phyloP scores from a whole-genome alignment of 1,284 basidiomycete species.

The Ganoderma boninense region DNA sequence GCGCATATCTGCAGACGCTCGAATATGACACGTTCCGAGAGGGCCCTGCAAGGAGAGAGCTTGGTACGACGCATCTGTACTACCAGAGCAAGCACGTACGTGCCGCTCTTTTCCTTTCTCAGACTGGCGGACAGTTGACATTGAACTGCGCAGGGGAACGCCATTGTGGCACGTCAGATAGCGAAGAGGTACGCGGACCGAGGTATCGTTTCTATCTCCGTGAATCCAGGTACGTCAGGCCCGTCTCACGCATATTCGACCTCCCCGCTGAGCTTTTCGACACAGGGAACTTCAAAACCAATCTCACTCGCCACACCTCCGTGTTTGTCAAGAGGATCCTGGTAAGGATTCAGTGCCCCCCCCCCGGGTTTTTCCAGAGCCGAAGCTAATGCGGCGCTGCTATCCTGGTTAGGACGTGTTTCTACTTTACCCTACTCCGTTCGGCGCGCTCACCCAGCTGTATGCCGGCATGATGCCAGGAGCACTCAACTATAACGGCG shows the following conservation, averaged over 20 bases:
- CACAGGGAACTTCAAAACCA: conserved; percentile 35
- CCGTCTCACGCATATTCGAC: too few relatives aligned
- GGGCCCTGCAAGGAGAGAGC: conserved; percentile 38
- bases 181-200: conserved; percentile 40
- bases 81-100: conserved; percentile 53
- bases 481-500: conserved; percentile 33
- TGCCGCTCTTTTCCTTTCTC: not conserved
- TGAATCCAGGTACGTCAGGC: conserved; percentile 41
- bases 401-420: not conserved
- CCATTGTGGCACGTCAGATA: conserved; percentile 19
- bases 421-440: conserved; percentile 28
- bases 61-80: conserved; percentile 45
- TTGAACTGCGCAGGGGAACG: conserved; percentile 6
- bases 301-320: too few relatives aligned
- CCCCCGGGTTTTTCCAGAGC: too few relatives aligned
- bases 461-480: conserved; percentile 38
- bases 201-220: conserved; percentile 46
- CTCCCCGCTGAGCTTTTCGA: not conserved
- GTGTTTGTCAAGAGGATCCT: conserved; percentile 14
- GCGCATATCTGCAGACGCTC: conserved; percentile 37
- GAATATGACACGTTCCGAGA: conserved; percentile 42
- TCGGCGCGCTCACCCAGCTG: conserved; percentile 38
- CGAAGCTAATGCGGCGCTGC: not conserved
- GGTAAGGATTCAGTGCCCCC: conserved; percentile 7
- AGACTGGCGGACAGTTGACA: too few relatives aligned